Evolutionary conservation across 2,329 filamentous ascomycete genomes (phyloP), one percentile per base, ranked within the genome.

Genomic region (Fusarium camptoceras): DNA sequence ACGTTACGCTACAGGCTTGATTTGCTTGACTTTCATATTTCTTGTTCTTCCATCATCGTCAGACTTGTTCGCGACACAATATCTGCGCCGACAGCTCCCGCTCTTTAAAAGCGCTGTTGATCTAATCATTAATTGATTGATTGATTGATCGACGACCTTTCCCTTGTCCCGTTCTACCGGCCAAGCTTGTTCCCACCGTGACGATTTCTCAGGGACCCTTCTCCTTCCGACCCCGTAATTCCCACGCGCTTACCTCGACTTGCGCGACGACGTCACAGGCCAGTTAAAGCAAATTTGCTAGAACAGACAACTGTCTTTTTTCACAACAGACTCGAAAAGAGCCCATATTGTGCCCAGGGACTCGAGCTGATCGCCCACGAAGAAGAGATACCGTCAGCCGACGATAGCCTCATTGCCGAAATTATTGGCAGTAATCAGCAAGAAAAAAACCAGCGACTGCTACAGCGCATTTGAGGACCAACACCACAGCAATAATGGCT

Each of bases 401-500:
- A 65, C 64, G 43, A 68, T 48, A 37, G 28, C 50, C 47, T 61
- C 59, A 59, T 53, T 64, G 51, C 59, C 43, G 47, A 42, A 31
- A 24, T 51, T 57, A n/a, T 50, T 30, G 39, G 27, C 30, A 55
- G 41, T 31, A 60, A 37, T 25, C 50, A 22, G 53, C 47, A 14
- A 49, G 16, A 59, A 53, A 37, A 28, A n/a, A 50, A 22, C 28
- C 42, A 37, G 24, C 43, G 60, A 22, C 44, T 25, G 31, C 25
- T 47, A 42, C 44, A 48, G 62, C 50, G 50, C 59, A 55, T 60
- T 22, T 39, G 34, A 34, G 41, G 49, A 49, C 54, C 60, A 24
- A 51, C 47, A 50, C 55, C 68, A 37, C 10, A 37, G 34, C 18
- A 37, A 37, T 37, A 37, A 82, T 82, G 79, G 76, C 75, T 54